Conservation (phyloP, 192 early-diverging fungal species). For the Pilobolus umbonatus region DNA sequence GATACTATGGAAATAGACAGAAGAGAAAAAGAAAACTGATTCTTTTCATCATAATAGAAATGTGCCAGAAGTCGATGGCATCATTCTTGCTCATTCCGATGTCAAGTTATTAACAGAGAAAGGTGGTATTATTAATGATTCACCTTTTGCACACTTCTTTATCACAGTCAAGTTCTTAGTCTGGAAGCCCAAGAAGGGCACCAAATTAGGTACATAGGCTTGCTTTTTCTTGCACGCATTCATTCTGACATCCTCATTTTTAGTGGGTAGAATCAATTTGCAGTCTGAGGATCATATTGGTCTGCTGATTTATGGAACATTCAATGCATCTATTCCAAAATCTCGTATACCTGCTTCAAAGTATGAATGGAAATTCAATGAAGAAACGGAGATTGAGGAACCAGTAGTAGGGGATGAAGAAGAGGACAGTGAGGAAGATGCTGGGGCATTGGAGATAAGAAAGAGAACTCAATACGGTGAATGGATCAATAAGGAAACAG, state of each 20-base stretch:
- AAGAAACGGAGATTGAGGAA: conserved; percentile 47
- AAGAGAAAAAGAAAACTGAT: too few relatives aligned
- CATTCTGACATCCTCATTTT: background rate
- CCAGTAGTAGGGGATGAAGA: conserved; percentile 32
- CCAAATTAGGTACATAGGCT: conserved; percentile 48
- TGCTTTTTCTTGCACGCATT: too few relatives aligned
- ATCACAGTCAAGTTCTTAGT: conserved; percentile 65
- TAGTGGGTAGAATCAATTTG: conserved; percentile 83
- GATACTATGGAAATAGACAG: too few relatives aligned
- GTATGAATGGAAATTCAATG: conserved; percentile 66
- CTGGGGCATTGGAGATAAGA: background rate
- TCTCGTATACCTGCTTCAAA: conserved; percentile 69
- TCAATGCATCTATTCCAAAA: conserved; percentile 92
- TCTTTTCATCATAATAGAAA: conserved; percentile 44
- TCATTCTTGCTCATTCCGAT: conserved; percentile 78
- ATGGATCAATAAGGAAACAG: conserved; percentile 65
- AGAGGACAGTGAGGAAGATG: conserved; percentile 12
- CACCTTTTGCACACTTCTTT: conserved; percentile 77
- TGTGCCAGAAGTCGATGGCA: conserved; percentile 81
- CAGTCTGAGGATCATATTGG: conserved; percentile 94
- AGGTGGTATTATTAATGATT: conserved; percentile 75
- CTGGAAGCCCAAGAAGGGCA: conserved; percentile 72
- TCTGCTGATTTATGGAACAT: conserved; percentile 85
- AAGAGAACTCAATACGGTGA: conserved; percentile 50
- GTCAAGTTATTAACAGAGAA: conserved; percentile 51